Evolutionary conservation across 2,329 filamentous ascomycete species (phyloP).

Genomic region (Alternaria arborescens): DNA sequence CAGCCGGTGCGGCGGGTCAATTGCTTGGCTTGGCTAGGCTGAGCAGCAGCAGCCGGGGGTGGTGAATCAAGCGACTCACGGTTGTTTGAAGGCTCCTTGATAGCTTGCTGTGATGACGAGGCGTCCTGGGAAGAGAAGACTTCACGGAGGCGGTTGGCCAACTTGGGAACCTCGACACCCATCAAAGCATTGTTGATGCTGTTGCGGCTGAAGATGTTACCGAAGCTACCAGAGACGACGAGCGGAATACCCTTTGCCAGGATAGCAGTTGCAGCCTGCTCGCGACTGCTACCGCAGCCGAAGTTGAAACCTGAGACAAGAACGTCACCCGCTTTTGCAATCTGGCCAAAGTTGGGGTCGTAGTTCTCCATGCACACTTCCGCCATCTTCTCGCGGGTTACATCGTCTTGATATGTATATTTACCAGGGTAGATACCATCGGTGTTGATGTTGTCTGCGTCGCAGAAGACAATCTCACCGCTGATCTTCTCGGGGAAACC

Average conservation of each 20-base stretch:
- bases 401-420: conserved; percentile 89
- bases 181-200: conserved; percentile 82
- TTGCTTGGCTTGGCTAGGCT: conserved; percentile 60
- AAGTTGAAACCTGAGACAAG: conserved; percentile 90
- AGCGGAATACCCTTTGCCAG: conserved; percentile 82
- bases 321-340: conserved; percentile 76
- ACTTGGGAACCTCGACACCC: conserved; percentile 72
- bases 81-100: conserved; percentile 63
- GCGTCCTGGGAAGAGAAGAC: conserved; percentile 57
- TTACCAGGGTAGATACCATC: conserved; percentile 93
- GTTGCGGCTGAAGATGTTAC: conserved; percentile 83
- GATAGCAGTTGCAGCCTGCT: conserved; percentile 89
- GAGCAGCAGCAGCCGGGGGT: conserved; percentile 46
- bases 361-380: conserved; percentile 95
- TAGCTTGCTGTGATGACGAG: conserved; percentile 46
- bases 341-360: conserved; percentile 72
- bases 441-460: conserved; percentile 88
- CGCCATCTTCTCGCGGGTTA: conserved; percentile 81
- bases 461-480: conserved; percentile 89
- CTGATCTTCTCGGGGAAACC: conserved; percentile 85
- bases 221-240: conserved; percentile 81
- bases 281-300: conserved; percentile 80
- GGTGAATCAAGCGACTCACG: conserved; percentile 61
- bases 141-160: conserved; percentile 72
- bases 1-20: conserved; percentile 80